Evolutionary conservation across 495 filamentous ascomycete genomes (phyloP).

Genomic region (Penicillium herquei): DNA sequence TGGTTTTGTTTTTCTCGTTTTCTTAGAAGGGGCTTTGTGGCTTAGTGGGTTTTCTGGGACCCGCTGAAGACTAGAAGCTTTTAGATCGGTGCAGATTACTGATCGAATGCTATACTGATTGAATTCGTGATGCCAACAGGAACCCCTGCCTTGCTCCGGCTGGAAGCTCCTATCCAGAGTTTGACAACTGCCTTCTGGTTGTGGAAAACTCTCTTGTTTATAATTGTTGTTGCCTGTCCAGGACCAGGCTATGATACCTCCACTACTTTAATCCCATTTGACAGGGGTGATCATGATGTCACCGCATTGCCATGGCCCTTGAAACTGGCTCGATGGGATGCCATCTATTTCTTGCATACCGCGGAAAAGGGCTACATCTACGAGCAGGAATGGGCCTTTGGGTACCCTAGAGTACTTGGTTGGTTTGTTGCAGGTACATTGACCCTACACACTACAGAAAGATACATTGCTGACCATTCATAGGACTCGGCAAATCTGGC

Average conservation of each 20-base stretch:
- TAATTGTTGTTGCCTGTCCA: conserved; percentile 61
- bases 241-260: conserved; percentile 90
- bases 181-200: conserved; percentile 39
- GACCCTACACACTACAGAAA: not conserved
- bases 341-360: conserved; percentile 75
- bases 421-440: conserved; percentile 47
- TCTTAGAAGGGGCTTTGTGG: too few relatives aligned
- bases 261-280: conserved; percentile 55
- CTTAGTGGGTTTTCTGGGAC: not conserved
- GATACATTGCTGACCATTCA: not conserved
- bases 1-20: too few relatives aligned
- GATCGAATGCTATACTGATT: not conserved
- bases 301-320: conserved; percentile 24
- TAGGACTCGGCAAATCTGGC: conserved; percentile 28
- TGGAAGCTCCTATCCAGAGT: conserved; percentile 34
- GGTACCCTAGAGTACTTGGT: conserved; percentile 56
- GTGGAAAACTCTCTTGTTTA: conserved; percentile 75
- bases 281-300: conserved; percentile 10
- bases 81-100: not conserved
- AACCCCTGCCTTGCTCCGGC: conserved; percentile 24
- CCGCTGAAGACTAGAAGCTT: not conserved
- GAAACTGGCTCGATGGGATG: conserved; percentile 84
- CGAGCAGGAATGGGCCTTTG: conserved; percentile 98
- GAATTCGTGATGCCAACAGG: conserved; percentile 7
- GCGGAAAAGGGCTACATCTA: conserved; percentile 73